Base-by-base conservation (phyloP, 768 basidiomycete genomes). In the Gymnopilus dilepis region DNA sequence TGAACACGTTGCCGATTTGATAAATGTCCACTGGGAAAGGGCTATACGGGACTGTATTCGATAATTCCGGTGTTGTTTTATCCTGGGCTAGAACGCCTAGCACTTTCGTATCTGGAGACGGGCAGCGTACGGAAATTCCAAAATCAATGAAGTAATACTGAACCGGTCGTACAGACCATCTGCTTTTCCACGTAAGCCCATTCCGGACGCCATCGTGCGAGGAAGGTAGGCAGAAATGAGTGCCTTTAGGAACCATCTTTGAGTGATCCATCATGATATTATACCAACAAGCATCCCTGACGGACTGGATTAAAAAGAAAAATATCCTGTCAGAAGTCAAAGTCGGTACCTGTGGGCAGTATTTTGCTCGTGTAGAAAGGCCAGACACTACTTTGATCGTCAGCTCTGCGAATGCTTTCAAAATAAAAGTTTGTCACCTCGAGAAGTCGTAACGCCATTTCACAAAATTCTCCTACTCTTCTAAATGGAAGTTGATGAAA, bases 211-310 rank as follows among this genome's bases (percentile, higher is more conserved):
- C 59, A 21, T 42, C 51, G 22, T 43, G 50, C 22, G 50, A 21
- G 19, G 21, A n/a, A 38, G 50, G 52, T 2, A 26, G 24, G 28
- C 40, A 52, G 41, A 67, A 67, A 55, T 68, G 65, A 15, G 54
- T 64, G 53, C 65, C 61, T 21, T 59, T 56, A 13, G 64, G 68
- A 4, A 69, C 45, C 15, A 68, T 43, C 21, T 59, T 56, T 3
- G 58, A 43, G 9, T 50, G 51, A 34, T 72, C 67, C 60, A 69
- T 68, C 48, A 67, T 58, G 12, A 69, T n/a, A 38, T 70, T 70
- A 21, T 38, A 28, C 26, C 26, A 56, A 34, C 69, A 73, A 3
- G 59, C 63, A 61, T 73, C 72, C 24, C 70, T 70, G 61, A 21
- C 37, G 21, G 11, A n/a, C 22, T 19, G 53, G 17, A 15, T 37